phyloP scores from a whole-genome alignment of 176 grass and related monocot species.

The Triticum turgidum region DNA sequence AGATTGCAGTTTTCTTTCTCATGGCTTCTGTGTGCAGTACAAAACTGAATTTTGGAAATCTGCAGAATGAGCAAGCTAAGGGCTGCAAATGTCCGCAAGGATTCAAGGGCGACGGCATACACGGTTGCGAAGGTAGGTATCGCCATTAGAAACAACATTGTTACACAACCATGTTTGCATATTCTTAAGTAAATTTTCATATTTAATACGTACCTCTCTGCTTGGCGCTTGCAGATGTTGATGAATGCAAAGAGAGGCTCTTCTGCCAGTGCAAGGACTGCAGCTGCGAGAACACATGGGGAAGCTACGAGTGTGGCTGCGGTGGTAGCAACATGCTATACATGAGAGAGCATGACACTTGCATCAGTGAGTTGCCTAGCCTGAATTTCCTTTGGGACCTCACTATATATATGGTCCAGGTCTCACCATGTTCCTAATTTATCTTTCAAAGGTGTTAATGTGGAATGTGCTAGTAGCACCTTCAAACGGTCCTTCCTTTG shows the following conservation, averaged over 20 bases:
- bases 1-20: background rate
- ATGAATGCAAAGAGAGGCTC: conserved; percentile 81
- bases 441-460: background rate
- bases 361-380: conserved; percentile 66
- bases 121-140: conserved; percentile 83
- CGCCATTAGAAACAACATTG: background rate
- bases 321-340: conserved; percentile 58
- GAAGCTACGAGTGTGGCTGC: conserved; percentile 84
- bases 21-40: background rate
- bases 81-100: conserved; percentile 83
- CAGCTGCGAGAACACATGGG: conserved; percentile 76
- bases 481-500: background rate
- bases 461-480: background rate
- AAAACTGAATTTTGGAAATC: conserved; percentile 14
- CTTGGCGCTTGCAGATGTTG: conserved; percentile 54
- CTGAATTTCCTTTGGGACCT: background rate
- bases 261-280: conserved; percentile 76
- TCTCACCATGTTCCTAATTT: background rate
- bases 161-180: background rate
- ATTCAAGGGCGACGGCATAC: conserved; percentile 67
- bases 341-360: conserved; percentile 88
- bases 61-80: conserved; percentile 60
- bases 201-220: background rate
- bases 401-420: background rate
- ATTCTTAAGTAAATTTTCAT: background rate